These are phyloP conservation scores for Fusarium sp. DNA, from an alignment of 2,329 filamentous ascomycete genomes.

Conservation along the genomic window DNA sequence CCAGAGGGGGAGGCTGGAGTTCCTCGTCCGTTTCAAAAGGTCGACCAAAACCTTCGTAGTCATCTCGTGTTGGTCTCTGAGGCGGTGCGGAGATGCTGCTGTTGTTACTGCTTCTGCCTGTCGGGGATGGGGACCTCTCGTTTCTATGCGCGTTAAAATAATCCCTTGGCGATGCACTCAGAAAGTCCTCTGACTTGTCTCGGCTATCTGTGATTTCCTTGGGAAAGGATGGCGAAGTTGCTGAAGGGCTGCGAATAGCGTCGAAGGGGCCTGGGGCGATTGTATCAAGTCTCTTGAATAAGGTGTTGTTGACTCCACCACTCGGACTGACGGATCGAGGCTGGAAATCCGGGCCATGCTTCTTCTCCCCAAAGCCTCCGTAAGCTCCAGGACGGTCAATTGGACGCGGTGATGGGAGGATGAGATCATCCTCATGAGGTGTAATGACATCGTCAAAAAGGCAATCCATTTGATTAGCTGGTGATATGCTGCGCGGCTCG, in stretches of 20 bases:
- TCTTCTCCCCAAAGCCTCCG: slow-evolving; percentile 60
- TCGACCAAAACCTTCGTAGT: slow-evolving; percentile 70
- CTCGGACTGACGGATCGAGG: slow-evolving; percentile 45
- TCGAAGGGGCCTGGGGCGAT: slow-evolving; percentile 78
- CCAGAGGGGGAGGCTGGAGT: slow-evolving; percentile 56
- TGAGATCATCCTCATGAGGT: slow-evolving; percentile 57
- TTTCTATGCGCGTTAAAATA: slow-evolving; percentile 21
- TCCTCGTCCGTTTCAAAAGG: slow-evolving; percentile 56
- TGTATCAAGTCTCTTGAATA: slow-evolving; percentile 74
- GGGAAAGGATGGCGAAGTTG: slow-evolving; percentile 53
- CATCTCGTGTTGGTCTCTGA: slow-evolving; percentile 62
- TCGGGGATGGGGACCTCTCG: slow-evolving; percentile 29
- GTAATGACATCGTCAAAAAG: slow-evolving; percentile 61
- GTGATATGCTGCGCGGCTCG: slow-evolving; percentile 71
- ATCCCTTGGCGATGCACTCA: slow-evolving; percentile 41
- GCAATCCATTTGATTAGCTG: slow-evolving; percentile 64
- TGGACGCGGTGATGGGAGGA: slow-evolving; percentile 55
- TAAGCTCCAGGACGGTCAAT: slow-evolving; percentile 62
- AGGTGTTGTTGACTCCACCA: slow-evolving; percentile 47
- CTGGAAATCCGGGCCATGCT: slow-evolving; percentile 43
- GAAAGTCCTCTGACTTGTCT: slow-evolving; percentile 39
- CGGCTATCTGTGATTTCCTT: slow-evolving; percentile 28
- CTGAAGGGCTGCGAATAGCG: slow-evolving; percentile 55
- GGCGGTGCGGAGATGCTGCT: slow-evolving; percentile 54
- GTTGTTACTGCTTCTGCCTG: slow-evolving; percentile 29